These are phyloP conservation scores for Beauveria sp. DNA, from an alignment of 2,329 filamentous ascomycete species.

Conservation along the genomic window DNA sequence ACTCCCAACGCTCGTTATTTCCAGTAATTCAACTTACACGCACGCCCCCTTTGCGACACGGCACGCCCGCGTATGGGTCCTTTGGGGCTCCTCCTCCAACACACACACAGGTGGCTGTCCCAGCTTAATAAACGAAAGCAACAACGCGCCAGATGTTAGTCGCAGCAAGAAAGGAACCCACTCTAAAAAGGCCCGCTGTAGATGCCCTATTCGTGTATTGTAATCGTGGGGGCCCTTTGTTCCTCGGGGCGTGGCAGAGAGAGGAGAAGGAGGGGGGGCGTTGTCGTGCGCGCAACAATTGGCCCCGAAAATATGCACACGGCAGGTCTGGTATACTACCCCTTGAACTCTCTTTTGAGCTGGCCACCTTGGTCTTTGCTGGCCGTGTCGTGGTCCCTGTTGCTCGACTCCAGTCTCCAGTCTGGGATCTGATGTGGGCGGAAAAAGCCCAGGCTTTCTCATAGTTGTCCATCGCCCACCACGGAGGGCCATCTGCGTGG, in stretches of 20 bases:
- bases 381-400: neutral
- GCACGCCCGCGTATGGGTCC: neutral
- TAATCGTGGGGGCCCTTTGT: slow-evolving; percentile 5
- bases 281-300: neutral
- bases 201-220: neutral
- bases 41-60: neutral
- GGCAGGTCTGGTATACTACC: neutral
- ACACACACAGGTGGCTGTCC: neutral
- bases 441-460: neutral
- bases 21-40: neutral
- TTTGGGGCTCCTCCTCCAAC: neutral
- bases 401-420: neutral
- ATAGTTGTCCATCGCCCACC: neutral
- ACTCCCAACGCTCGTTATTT: neutral
- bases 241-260: neutral
- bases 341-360: slow-evolving; percentile 13
- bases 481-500: no score
- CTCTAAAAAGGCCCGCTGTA: neutral
- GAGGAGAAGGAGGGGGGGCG: neutral
- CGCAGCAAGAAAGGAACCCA: neutral
- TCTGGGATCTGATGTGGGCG: neutral
- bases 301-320: slow-evolving; percentile 5
- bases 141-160: neutral
- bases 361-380: neutral
- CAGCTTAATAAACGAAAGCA: neutral